phyloP scores from a whole-genome alignment of 2,329 filamentous ascomycete species.

The Calonectria ilicicola region DNA sequence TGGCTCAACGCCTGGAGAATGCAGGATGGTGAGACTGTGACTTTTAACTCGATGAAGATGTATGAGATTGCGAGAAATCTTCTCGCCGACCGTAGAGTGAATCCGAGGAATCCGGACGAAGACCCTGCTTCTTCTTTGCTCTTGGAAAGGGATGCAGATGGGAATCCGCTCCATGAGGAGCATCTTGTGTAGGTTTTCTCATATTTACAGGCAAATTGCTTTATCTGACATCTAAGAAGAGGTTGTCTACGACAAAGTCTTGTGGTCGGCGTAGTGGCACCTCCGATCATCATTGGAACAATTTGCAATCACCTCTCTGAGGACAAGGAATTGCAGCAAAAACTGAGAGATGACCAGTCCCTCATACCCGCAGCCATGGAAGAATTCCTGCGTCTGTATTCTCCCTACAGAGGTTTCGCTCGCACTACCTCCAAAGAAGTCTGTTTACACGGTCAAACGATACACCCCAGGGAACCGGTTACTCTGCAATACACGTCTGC shows the following conservation, averaged over 20 bases:
- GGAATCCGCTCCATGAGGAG: not conserved
- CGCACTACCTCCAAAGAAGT: not conserved
- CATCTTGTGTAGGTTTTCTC: not conserved
- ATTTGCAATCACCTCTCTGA: not conserved
- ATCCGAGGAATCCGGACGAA: not conserved
- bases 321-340: not conserved
- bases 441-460: not conserved
- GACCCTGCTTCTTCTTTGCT: not conserved
- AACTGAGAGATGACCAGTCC: not conserved
- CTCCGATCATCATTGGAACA: not conserved
- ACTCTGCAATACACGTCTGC: not conserved
- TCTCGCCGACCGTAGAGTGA: not conserved
- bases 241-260: not conserved
- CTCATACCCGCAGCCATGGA: not conserved
- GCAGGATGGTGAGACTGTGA: not conserved
- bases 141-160: not conserved
- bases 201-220: not conserved
- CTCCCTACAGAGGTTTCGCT: not conserved
- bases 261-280: not conserved
- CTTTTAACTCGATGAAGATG: conserved; percentile 3
- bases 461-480: not conserved
- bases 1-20: not conserved
- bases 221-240: not conserved
- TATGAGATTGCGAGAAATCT: not conserved
- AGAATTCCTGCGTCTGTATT: not conserved